These are phyloP conservation scores for Penicillium egyptiacum DNA, from an alignment of 495 filamentous ascomycete species.

Conservation along the genomic window DNA sequence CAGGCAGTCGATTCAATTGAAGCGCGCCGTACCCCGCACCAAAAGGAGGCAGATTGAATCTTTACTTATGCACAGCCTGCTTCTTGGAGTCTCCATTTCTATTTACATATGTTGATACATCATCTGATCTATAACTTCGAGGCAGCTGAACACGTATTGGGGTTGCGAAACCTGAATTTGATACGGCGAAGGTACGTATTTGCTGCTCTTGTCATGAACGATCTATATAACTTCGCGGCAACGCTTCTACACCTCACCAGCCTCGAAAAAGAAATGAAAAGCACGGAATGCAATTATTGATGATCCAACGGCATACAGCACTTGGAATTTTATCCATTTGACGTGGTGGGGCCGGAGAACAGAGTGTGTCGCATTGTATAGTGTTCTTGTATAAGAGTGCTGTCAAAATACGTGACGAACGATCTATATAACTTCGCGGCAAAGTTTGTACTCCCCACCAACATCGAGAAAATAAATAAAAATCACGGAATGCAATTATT, in stretches of 20 bases:
- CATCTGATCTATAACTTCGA: background rate
- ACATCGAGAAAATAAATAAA: background rate
- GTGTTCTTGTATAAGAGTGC: background rate
- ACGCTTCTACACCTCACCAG: background rate
- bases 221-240: background rate
- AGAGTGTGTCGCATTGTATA: background rate
- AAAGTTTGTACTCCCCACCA: background rate
- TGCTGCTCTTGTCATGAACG: background rate
- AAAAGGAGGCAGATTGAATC: background rate
- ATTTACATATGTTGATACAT: background rate
- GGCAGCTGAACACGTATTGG: background rate
- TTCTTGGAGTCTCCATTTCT: background rate
- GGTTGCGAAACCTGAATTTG: background rate
- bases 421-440: background rate
- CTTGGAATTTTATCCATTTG: background rate
- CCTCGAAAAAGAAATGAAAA: background rate
- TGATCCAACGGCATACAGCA: background rate
- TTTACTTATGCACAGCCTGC: background rate
- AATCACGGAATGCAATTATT: background rate
- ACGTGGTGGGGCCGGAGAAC: background rate
- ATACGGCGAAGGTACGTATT: background rate
- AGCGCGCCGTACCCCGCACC: background rate
- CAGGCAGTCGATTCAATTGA: background rate
- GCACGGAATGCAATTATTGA: background rate
- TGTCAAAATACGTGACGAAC: background rate